These are phyloP conservation scores for Grosmannia serpens DNA, from an alignment of 2,329 filamentous ascomycete species.

Conservation along the genomic window DNA sequence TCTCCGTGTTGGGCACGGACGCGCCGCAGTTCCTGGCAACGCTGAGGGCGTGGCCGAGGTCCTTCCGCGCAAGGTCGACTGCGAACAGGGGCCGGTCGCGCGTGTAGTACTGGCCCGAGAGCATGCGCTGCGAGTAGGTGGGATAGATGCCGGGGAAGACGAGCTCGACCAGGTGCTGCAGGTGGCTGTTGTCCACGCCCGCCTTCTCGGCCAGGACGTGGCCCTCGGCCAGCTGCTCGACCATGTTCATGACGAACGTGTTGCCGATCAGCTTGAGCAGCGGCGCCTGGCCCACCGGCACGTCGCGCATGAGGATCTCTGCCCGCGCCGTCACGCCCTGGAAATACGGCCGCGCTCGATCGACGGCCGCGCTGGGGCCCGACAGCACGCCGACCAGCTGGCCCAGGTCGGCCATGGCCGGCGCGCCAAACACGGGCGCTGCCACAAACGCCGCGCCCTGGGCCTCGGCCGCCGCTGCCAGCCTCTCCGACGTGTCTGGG, in stretches of 20 bases:
- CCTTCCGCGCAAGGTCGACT: constrained; percentile 73
- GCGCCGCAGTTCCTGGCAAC: constrained; percentile 54
- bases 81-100: constrained; percentile 71
- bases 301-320: constrained; percentile 58
- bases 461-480: constrained; percentile 45
- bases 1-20: constrained; percentile 51
- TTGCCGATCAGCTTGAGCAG: constrained; percentile 78
- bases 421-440: constrained; percentile 57
- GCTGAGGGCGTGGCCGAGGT: constrained; percentile 60
- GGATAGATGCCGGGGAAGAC: constrained; percentile 69
- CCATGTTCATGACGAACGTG: constrained; percentile 73
- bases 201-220: constrained; percentile 70
- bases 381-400: constrained; percentile 64
- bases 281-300: constrained; percentile 57
- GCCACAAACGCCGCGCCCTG: constrained; percentile 65
- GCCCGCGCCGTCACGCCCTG: constrained; percentile 59
- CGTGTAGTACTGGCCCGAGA: constrained; percentile 63
- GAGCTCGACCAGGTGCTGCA: constrained; percentile 60
- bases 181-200: constrained; percentile 57
- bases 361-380: constrained; percentile 47
- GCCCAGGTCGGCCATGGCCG: constrained; percentile 58
- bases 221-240: constrained; percentile 67
- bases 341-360: constrained; percentile 57
- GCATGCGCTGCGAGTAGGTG: constrained; percentile 65
- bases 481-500: constrained; percentile 62